Evolutionary conservation across 2,329 filamentous ascomycete genomes (phyloP).

Genomic region (Beauveria medogensis): DNA sequence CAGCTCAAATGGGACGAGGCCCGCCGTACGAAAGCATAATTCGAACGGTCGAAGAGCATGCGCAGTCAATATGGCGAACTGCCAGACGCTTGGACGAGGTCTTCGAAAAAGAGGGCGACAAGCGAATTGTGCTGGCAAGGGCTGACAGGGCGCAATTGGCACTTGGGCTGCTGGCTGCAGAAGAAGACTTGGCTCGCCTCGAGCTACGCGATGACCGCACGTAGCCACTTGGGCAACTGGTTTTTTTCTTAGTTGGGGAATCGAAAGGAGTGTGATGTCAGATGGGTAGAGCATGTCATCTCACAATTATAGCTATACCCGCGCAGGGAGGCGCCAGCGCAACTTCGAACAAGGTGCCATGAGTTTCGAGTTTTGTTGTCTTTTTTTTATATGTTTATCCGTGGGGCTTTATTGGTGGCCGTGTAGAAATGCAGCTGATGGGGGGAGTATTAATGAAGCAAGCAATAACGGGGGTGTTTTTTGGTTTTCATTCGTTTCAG

Average conservation of each 20-base stretch:
- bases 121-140: constrained; percentile 50
- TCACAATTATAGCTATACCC: not conserved
- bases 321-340: not conserved
- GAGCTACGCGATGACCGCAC: constrained; percentile 38
- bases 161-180: constrained; percentile 68
- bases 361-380: not conserved
- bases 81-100: constrained; percentile 43
- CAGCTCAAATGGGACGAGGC: constrained; percentile 63
- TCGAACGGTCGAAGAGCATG: constrained; percentile 19
- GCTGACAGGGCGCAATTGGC: constrained; percentile 64
- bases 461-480: not conserved
- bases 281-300: not conserved
- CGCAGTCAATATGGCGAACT: constrained; percentile 38
- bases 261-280: not conserved
- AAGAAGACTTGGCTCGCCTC: constrained; percentile 62
- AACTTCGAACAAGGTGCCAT: not conserved
- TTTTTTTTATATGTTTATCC: not conserved
- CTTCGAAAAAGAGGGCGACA: constrained; percentile 36
- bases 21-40: constrained; percentile 39
- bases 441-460: constrained; percentile 1
- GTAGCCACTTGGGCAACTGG: not conserved
- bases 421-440: not conserved
- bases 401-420: not conserved
- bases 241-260: constrained; percentile 1
- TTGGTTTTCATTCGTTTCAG: constrained; percentile 3